Conservation (phyloP, 352 stramenopile species). For the Pythium sukuiense region DNA sequence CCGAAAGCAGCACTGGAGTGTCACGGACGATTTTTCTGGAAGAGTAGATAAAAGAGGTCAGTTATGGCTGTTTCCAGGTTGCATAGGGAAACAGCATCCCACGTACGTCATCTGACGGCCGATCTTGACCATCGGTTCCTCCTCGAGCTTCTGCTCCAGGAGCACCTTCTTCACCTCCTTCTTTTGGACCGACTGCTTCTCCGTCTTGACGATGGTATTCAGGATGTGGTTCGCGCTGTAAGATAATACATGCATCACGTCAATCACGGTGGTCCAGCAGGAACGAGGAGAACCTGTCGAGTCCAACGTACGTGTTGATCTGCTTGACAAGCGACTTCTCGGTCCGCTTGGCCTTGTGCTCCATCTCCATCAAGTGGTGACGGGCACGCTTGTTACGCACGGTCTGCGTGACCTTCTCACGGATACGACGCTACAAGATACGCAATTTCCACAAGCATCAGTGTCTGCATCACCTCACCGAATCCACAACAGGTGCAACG, state of each 20-base stretch:
- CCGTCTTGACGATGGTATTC: slow-evolving; percentile 61
- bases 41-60: slow-evolving; percentile 6
- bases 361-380: slow-evolving; percentile 79
- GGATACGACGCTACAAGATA: slow-evolving; percentile 36
- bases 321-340: slow-evolving; percentile 84
- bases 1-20: slow-evolving; percentile 70
- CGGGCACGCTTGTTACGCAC: slow-evolving; percentile 79
- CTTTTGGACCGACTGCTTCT: slow-evolving; percentile 66
- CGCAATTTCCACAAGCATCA: background rate
- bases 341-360: slow-evolving; percentile 55
- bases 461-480: background rate
- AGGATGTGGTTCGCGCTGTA: slow-evolving; percentile 66
- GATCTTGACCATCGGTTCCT: slow-evolving; percentile 71
- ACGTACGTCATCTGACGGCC: slow-evolving; percentile 74
- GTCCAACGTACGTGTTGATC: slow-evolving; percentile 74
- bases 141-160: slow-evolving; percentile 71
- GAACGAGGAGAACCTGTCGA: background rate
- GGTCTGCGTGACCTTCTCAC: slow-evolving; percentile 61
- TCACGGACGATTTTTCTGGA: slow-evolving; percentile 71
- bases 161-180: slow-evolving; percentile 76
- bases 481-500: background rate
- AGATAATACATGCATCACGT: slow-evolving; percentile 12
- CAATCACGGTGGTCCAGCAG: background rate
- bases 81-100: background rate
- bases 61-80: background rate